Conservation (phyloP, 345 rosid species). For the Pugionium cornutum region DNA sequence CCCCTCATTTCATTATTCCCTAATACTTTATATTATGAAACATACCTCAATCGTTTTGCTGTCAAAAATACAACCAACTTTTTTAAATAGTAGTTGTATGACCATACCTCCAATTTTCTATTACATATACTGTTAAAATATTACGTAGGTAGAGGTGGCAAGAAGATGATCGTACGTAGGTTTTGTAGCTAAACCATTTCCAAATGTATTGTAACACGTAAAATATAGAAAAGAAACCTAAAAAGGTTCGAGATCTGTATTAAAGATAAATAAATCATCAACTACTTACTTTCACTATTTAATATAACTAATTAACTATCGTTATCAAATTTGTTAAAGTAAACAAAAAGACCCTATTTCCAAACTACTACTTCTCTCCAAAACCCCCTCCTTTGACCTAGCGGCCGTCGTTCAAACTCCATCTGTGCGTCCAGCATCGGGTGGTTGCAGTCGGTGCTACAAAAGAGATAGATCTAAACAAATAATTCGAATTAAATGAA, state of each 20-base stretch:
- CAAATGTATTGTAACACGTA: slow-evolving; percentile 19
- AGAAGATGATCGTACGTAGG: slow-evolving; percentile 24
- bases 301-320: neutral
- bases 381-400: too few species aligned
- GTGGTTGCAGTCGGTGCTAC: too few species aligned
- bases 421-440: too few species aligned
- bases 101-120: neutral
- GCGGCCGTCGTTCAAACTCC: too few species aligned
- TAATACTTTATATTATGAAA: slow-evolving; percentile 12
- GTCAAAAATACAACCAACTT: slow-evolving; percentile 9
- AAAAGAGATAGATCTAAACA: too few species aligned
- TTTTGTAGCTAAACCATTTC: slow-evolving; percentile 31
- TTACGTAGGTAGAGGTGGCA: slow-evolving; percentile 14
- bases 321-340: too few species aligned
- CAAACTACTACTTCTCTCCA: too few species aligned
- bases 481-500: too few species aligned
- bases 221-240: slow-evolving; percentile 23
- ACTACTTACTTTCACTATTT: slow-evolving; percentile 20
- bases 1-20: slow-evolving; percentile 1
- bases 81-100: slow-evolving; percentile 8
- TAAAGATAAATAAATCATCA: slow-evolving; percentile 13
- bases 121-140: slow-evolving; percentile 1
- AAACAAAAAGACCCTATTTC: too few species aligned
- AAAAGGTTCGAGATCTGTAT: slow-evolving; percentile 30
- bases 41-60: slow-evolving; percentile 31